phyloP scores from a whole-genome alignment of 305 asterid genomes.

The Fraxinus paxiana region DNA sequence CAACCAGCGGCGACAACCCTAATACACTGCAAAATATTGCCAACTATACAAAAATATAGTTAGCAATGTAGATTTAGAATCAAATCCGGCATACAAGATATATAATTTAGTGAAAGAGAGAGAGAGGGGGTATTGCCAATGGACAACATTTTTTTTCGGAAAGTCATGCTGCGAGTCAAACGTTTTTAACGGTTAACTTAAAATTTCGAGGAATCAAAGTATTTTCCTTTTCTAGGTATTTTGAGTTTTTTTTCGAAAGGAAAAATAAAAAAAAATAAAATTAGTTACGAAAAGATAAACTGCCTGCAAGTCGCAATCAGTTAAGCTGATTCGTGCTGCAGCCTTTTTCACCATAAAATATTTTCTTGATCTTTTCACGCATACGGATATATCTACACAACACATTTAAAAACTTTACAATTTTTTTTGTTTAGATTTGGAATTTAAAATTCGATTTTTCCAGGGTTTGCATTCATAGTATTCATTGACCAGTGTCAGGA shows the following conservation, averaged over 20 bases:
- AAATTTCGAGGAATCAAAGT: not conserved
- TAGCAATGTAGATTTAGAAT: not conserved
- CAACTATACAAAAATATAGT: not conserved
- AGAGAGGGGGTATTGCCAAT: not conserved
- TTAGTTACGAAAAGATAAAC: not conserved
- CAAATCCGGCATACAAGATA: not conserved
- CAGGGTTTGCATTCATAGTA: not conserved
- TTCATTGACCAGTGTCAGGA: conserved; percentile 16
- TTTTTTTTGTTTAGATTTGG: not conserved
- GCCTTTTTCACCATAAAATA: conserved; percentile 20
- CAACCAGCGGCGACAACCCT: not conserved
- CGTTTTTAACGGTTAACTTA: not conserved
- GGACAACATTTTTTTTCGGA: not conserved
- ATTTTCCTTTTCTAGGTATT: not conserved
- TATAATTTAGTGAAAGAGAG: not conserved
- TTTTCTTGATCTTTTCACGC: not conserved
- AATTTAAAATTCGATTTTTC: not conserved
- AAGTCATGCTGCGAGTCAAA: not conserved
- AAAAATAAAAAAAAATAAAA: not conserved
- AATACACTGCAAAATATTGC: not conserved
- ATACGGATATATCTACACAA: not conserved
- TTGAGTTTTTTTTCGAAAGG: not conserved
- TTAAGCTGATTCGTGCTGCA: conserved; percentile 28
- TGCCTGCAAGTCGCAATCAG: conserved; percentile 24
- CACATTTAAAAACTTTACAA: not conserved